A percentile compares a stretch with the other conserved stretches of the same genome.
phyloP scores from a whole-genome alignment of 2,329 filamentous ascomycete species.

The Nemania abortiva region DNA sequence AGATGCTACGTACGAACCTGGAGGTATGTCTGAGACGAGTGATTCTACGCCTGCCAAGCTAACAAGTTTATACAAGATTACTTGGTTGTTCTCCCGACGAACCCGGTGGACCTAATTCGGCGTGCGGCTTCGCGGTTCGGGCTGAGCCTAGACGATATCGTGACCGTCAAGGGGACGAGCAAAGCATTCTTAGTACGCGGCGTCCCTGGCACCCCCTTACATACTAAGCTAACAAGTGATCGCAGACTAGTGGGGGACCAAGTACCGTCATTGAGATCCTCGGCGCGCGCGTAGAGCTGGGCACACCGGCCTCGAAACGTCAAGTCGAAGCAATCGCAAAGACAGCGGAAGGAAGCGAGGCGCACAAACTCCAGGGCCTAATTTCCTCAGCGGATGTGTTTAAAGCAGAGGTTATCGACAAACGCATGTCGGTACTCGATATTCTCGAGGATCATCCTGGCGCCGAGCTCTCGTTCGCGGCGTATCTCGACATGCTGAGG shows the following conservation, averaged over 20 bases:
- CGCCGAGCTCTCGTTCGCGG: conserved; percentile 54
- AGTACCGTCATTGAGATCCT: conserved; percentile 53
- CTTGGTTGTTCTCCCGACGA: conserved; percentile 36
- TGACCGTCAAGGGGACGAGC: conserved; percentile 37
- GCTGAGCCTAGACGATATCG: conserved; percentile 28
- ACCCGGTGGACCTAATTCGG: conserved; percentile 24
- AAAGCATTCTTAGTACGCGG: conserved; percentile 31
- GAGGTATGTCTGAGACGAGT: conserved; percentile 25
- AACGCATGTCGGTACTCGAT: conserved; percentile 57
- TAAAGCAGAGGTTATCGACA: conserved; percentile 56
- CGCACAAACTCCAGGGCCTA: conserved; percentile 55
- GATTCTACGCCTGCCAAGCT: neutral
- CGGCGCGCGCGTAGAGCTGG: conserved; percentile 53
- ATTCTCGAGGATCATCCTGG: conserved; percentile 50
- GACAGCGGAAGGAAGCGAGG: conserved; percentile 57
- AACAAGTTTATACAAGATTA: conserved; percentile 25
- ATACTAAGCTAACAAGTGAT: neutral
- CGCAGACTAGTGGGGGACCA: conserved; percentile 22
- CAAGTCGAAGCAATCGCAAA: conserved; percentile 63
- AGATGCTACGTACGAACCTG: conserved; percentile 33
- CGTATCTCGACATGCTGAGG: conserved; percentile 68
- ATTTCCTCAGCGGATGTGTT: conserved; percentile 46
- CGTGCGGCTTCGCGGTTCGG: conserved; percentile 27
- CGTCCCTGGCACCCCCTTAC: neutral
- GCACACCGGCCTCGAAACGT: conserved; percentile 52